Evolutionary conservation across 1,284 basidiomycete genomes (phyloP).

Genomic region (Trametes pubescens): DNA sequence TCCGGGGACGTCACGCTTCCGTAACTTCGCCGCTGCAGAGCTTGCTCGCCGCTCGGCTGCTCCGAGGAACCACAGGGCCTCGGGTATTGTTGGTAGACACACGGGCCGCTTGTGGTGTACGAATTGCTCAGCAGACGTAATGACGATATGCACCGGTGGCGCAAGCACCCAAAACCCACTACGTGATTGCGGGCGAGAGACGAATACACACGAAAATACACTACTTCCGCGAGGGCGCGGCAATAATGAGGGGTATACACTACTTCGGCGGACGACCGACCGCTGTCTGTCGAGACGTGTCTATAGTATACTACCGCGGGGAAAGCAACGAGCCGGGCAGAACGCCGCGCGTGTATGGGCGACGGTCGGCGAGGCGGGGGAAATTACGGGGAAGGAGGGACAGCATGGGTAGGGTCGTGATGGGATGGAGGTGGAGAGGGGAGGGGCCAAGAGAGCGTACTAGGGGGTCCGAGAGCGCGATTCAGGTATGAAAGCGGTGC

Average conservation of each 20-base stretch:
- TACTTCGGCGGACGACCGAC: neutral
- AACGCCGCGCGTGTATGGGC: neutral
- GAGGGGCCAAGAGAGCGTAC: neutral
- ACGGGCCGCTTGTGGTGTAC: neutral
- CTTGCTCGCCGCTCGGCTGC: neutral
- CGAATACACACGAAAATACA: neutral
- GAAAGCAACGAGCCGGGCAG: neutral
- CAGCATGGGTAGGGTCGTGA: neutral
- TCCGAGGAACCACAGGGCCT: neutral
- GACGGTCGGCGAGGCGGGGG: neutral
- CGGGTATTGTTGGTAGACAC: neutral
- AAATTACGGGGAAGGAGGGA: neutral
- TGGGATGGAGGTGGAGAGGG: neutral
- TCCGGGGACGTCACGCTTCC: slow-evolving; percentile 7
- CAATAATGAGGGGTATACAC: neutral
- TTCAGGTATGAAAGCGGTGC: slow-evolving; percentile 1
- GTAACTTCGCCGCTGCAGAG: neutral
- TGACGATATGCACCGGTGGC: neutral
- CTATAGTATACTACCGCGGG: slow-evolving; percentile 1
- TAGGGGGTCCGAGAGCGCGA: neutral
- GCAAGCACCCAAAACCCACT: neutral
- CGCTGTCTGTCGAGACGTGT: slow-evolving; percentile 17
- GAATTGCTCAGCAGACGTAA: neutral
- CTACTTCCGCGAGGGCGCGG: neutral
- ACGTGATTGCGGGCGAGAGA: neutral